phyloP scores from a whole-genome alignment of 2,329 filamentous ascomycete species.

The Aspergillus pseudotamarii region DNA sequence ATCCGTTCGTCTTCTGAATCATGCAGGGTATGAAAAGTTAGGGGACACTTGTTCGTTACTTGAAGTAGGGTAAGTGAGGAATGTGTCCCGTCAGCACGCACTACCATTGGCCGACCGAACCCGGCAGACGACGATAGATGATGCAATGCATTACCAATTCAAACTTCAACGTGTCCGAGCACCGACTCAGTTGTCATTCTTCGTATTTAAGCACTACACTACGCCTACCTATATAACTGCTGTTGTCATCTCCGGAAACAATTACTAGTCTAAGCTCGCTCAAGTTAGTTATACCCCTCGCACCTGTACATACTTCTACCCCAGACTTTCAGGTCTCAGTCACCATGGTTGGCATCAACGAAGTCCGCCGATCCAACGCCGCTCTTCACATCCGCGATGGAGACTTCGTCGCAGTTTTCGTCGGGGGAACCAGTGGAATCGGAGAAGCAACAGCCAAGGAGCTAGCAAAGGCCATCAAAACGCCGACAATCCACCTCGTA shows the following conservation, averaged over 20 bases:
- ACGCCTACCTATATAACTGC: too few species aligned
- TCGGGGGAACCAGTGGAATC: conserved; percentile 56
- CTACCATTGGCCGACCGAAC: not conserved
- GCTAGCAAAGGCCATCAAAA: conserved; percentile 45
- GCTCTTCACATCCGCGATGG: conserved; percentile 32
- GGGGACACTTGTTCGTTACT: not conserved
- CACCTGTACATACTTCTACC: not conserved
- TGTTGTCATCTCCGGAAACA: not conserved
- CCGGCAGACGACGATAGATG: not conserved
- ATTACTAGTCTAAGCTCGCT: not conserved
- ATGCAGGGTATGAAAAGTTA: not conserved
- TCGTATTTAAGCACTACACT: too few species aligned
- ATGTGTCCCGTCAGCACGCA: not conserved
- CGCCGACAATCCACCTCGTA: conserved; percentile 52
- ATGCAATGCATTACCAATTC: not conserved
- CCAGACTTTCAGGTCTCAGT: not conserved
- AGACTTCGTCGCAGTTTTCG: conserved; percentile 53
- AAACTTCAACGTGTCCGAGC: not conserved
- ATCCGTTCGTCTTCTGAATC: not conserved
- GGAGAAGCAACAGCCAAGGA: conserved; percentile 52
- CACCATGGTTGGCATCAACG: conserved; percentile 13
- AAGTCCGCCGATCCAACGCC: conserved; percentile 18
- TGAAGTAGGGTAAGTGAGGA: not conserved
- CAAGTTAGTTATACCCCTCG: not conserved
- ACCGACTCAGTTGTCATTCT: not conserved